Base-by-base conservation (phyloP, 2,329 filamentous ascomycete genomes). In the Penicillium sp. region DNA sequence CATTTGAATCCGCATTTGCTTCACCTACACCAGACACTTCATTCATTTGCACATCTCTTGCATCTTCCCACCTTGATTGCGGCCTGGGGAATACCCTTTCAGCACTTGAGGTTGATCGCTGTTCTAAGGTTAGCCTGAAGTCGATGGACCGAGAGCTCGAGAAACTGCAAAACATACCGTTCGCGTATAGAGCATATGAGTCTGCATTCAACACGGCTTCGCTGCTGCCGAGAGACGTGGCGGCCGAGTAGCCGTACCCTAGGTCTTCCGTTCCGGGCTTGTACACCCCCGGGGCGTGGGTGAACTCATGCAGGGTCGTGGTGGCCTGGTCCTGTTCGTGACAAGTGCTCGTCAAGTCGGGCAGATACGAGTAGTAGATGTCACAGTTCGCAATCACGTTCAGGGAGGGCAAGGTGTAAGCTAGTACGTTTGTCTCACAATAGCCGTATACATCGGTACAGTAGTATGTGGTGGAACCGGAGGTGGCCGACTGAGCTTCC, bases 271-370 rank as follows among this genome's bases (percentile, higher is more conserved):
- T 87, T 8, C 83, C 81, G 50, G 81, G 81, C 55, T 57, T 66
- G 54, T 72, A 78, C 11, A 79, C 75, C 70, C 71, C 76, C 64
- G 78, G 70, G n/a, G 79, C 75, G 64, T 88, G 86, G 8, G 85
- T 86, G 58, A 78, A 75, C 75, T 89, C 86, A 63, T 89, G 86
- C 13, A 89, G 68, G 28, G 78, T 78, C 13, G 85, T 87, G 10
- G 80, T 85, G 2, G 81, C 82, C 71, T 85, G 82, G 63, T 87
- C 85, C 70, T 88, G 85, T 2, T 62, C 78, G 64, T 87, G 83
- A 73, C 86, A 89, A 1, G 66, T 69, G 8, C 59, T 60, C 8
- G 78, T 71, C 27, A 82, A 52, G 1, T 76, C 74, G 0, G 81
- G 74, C 8, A 88, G 75, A 11, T 67, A 71, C 40, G 64, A 54